phyloP scores from a whole-genome alignment of 164 flowering plant species.

The Vitis vinifera region ASM3070453v1 NC_081817.1:281501-282000 shows the following conservation, averaged over 20 bases:
- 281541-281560: slow-evolving; percentile 1
- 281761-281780: too few relatives aligned
- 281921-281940: too few relatives aligned
- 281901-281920: too few relatives aligned
- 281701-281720: too few relatives aligned
- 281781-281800: slow-evolving; percentile 17
- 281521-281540: slow-evolving; percentile 14
- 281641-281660: neutral
- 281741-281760: too few relatives aligned
- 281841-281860: slow-evolving; percentile 23
- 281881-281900: too few relatives aligned
- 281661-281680: too few relatives aligned
- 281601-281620: slow-evolving; percentile 14
- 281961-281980: too few relatives aligned
- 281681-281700: too few relatives aligned
- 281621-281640: neutral
- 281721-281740: too few relatives aligned
- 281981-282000: too few relatives aligned
- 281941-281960: too few relatives aligned
- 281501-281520: slow-evolving; percentile 2
- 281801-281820: slow-evolving; percentile 16
- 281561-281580: neutral
- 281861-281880: neutral
- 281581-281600: neutral
- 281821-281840: slow-evolving; percentile 19